A percentile compares a stretch with the other conserved stretches of the same genome.
Evolutionary conservation across 176 grass and related monocot species (phyloP).

Genomic region (Musa schizocarpa): DNA sequence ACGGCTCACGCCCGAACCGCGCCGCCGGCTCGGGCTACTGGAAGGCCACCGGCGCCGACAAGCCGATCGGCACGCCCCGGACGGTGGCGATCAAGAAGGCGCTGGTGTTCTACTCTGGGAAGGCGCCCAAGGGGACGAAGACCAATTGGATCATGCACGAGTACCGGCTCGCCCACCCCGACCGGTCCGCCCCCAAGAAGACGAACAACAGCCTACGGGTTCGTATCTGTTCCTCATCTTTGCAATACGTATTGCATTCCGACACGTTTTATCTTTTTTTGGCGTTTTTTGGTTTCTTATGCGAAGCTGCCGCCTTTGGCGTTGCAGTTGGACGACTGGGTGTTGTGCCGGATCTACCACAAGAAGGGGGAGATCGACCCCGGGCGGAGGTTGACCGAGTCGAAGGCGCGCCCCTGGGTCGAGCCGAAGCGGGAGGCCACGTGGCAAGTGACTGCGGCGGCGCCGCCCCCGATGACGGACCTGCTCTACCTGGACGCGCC

Average conservation of each 20-base stretch:
- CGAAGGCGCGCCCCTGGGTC: neutral
- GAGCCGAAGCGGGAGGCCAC: constrained; percentile 40
- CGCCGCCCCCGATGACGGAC: neutral
- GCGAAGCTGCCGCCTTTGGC: neutral
- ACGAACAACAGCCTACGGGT: neutral
- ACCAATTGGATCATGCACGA: constrained; percentile 60
- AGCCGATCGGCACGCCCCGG: constrained; percentile 2
- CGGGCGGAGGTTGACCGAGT: neutral
- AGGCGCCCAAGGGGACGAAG: constrained; percentile 44
- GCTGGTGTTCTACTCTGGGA: constrained; percentile 89
- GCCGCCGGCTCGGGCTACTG: constrained; percentile 9
- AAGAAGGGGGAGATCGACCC: constrained; percentile 46
- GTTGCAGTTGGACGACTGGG: constrained; percentile 84
- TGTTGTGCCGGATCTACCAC: constrained; percentile 93
- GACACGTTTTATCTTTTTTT: neutral
- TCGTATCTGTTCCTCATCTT: neutral
- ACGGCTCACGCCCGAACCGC: constrained; percentile 11
- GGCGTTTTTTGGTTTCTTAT: neutral
- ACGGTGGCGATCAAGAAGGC: constrained; percentile 54
- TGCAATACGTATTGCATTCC: neutral
- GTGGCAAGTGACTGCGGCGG: neutral
- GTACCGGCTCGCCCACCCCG: constrained; percentile 22
- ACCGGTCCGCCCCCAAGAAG: constrained; percentile 14
- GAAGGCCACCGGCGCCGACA: constrained; percentile 15
- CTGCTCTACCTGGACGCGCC: constrained; percentile 39